Base-by-base conservation (phyloP, 1,139 yeast species). In the Taphrina confusa region DNA sequence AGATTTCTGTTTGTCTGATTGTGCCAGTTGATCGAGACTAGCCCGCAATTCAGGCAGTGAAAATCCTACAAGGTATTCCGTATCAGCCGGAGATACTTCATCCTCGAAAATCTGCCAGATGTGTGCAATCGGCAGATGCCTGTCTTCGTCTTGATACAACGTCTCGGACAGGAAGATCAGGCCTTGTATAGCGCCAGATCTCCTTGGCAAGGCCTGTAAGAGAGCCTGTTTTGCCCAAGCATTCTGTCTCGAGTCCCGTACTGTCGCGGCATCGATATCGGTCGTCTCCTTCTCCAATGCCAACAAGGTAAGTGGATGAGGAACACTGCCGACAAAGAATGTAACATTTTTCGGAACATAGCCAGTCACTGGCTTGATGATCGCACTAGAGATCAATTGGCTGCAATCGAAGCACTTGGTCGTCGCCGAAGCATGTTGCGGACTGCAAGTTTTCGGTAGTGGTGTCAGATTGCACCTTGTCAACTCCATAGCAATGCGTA, bases 131-230 rank as follows among this genome's bases (percentile, higher is more conserved):
- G 52, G 52, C 31, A 47, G 31, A 11, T 33, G 30, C 8, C 12
- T 27, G 22, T 47, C 52, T 23, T 47, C 52, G 20, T 47, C 11
- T 5, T 18, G 16, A n/a, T 18, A 47, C 42, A 47, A 20, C 11
- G 52, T 33, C 11, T 47, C 18, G n/a, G 52, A 47, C 11, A 47
- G 52, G 30, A 47, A 47, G 52, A 47, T 23, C n/a, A 47, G 42
- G n/a, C 52, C 52, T 12, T 20, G 42, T 11, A 47, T n/a, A 1
- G 52, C 52, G 12, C 52, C 52, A 2, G 52, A 31, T 9, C 23
- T 18, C 8, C 18, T 27, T 12, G 31, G 28, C 42, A 47, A 20
- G 23, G 52, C 31, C 11, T 31, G 31, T 22, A 42, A 33, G 9
- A 34, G 16, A 4, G 52, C 18, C 16, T 33, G 14, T 30, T 33